Evolutionary conservation across 768 basidiomycete species (phyloP), one percentile per base, ranked within the genome.

Genomic region (Termitomyces sp.): DNA sequence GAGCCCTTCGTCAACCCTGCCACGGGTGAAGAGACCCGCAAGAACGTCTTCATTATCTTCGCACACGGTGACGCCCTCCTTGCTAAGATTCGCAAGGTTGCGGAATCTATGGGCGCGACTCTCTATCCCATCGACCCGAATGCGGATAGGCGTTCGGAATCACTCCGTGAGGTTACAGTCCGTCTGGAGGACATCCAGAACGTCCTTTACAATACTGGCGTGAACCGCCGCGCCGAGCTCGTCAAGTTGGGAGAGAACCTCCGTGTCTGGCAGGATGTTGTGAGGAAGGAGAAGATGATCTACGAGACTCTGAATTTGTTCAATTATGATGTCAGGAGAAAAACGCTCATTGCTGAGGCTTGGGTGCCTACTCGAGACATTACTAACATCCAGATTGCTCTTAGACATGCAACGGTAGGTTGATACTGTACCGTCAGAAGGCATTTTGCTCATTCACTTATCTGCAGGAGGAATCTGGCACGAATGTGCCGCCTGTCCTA

Each of bases 41-140:
- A 98, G 81, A 94, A 98, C 64, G 97, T 98, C 40, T 99, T 99
- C 76, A 96, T 99, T 74, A 98, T 99, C 67, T 99, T 99, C 64
- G 97, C 97, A 0, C 95, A 99, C 62, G 97, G 97, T 17, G 87
- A 91, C 38, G 85, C 88, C 19, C 77, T 98, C 21, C 83, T 99
- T 28, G 81, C 91, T 59, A 99, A 98, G 80, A 98, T 99, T 66
- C 90, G 95, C 68, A 98, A 94, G 70, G 90, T 99, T 52, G 90
- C 95, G 26, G 96, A 98, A 72, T 96, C 93, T n/a, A 98, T 98
- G 89, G 95, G 97, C 37, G 97, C 88, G 3, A 98, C 93, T 0
- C 75, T 98, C 53, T 98, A 96, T 72, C 93, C 94, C 38, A 97
- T 99, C 66, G 96, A 98, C 68, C 77, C 93, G 37, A 94, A 96